phyloP scores from a whole-genome alignment of 2,329 filamentous ascomycete genomes.

The Thermothelomyces thermophilus region DNA sequence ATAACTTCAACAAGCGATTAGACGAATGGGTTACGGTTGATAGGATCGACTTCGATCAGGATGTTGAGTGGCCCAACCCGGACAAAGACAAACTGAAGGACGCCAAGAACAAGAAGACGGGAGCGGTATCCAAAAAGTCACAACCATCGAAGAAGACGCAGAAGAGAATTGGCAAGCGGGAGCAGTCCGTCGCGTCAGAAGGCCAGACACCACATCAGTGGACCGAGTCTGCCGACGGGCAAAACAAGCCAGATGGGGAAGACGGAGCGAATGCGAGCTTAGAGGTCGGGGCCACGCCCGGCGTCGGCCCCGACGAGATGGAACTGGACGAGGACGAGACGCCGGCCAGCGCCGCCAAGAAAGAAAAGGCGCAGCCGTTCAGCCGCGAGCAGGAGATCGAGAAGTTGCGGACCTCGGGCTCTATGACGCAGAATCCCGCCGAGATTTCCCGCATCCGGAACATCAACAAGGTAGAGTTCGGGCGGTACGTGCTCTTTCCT shows the following conservation, averaged over 20 bases:
- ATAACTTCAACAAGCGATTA: constrained; percentile 88
- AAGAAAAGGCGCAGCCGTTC: constrained; percentile 47
- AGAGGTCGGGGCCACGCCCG: constrained; percentile 40
- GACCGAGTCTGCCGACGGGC: constrained; percentile 46
- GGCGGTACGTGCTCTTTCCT: constrained; percentile 82
- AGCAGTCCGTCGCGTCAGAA: constrained; percentile 49
- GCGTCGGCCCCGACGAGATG: constrained; percentile 42
- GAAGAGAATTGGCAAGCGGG: constrained; percentile 49
- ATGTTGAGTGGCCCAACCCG: constrained; percentile 93
- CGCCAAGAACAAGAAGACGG: constrained; percentile 59
- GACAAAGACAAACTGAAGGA: constrained; percentile 78
- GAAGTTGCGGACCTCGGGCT: constrained; percentile 86
- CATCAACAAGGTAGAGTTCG: constrained; percentile 90
- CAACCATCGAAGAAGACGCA: constrained; percentile 51
- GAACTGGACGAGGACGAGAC: constrained; percentile 49
- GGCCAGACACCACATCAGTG: constrained; percentile 49
- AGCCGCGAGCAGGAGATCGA: constrained; percentile 90
- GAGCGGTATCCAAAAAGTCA: constrained; percentile 50
- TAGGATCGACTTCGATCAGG: constrained; percentile 78
- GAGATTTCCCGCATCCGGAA: constrained; percentile 96
- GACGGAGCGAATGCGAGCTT: constrained; percentile 38
- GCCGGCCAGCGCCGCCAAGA: constrained; percentile 32
- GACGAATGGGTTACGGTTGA: constrained; percentile 81
- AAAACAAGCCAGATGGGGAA: constrained; percentile 40
- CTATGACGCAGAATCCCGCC: constrained; percentile 97